Base-by-base conservation (phyloP, 2,329 filamentous ascomycete genomes). In the Stromatinia cepivora region DNA sequence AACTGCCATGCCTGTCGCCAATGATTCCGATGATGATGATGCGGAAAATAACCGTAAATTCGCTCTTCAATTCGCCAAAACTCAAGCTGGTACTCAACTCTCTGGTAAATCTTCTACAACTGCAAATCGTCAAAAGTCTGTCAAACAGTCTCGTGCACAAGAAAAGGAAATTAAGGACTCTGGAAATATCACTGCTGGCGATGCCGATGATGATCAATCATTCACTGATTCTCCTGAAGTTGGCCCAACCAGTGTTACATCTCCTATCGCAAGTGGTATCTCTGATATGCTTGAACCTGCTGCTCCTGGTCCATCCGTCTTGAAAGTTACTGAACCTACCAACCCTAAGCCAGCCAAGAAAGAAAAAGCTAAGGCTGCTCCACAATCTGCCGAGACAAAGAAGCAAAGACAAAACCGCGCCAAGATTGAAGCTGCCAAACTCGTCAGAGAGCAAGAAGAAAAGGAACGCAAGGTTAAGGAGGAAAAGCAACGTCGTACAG, bases 391-490 rank as follows among this genome's bases (percentile, higher is more conserved):
- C 25, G 92, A 97, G 84, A 91, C 90, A 28, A 97, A 97, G 90
- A 97, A 97, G 85, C 92, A 97, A 83, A 90, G 93, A 71, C 94
- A 97, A 83, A 95, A 97, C 82, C 88, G 90, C 74, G 88, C 91
- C 83, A 97, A 97, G 88, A 89, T 87, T 50, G 93, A 97, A 81
- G 90, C 88, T 70, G 88, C 89, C 76, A 95, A 92, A 84, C 83
- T 85, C 42, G 85, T 87, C 69, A 88, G 91, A 42, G 90, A 94
- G 78, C 90, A 92, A 75, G 88, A 90, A 0, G 94, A 97, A 82
- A 87, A 89, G 77, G 85, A 92, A 77, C 90, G 94, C 77, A 92
- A 92, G 82, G 82, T 83, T 50, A 84, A 92, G 71, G 84, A 92
- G 76, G 93, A 97, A 83, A 90, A 91, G 79, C 94, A 97, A 83